Evolutionary conservation across 208 protist species (phyloP), one percentile per base, ranked within the genome.

Genomic region (Kentomonas sorsogonicus): DNA sequence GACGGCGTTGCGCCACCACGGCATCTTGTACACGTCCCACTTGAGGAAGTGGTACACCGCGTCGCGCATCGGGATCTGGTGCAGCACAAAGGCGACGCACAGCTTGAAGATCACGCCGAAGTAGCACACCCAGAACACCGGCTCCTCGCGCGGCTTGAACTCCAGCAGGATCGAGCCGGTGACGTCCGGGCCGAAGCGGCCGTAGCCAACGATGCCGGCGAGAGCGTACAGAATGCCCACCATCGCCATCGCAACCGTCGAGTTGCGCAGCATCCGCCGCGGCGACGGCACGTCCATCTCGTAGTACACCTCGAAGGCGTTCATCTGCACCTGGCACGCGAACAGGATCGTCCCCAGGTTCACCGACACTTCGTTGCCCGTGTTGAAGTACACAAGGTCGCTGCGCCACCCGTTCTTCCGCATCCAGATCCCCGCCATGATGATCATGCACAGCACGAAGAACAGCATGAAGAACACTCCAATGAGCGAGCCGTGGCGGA

Each of bases 191-290:
- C 78, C 81, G 66, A 91, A 94, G 54, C 79, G 68, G 18, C 55
- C 29, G 68, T 86, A 91, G 44, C 83, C 87, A 51, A 90, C 85
- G 13, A 91, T 36, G 22, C 83, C 84, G 23, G 78, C 70, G 26
- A 87, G 44, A n/a, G 79, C 51, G 70, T 94, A 91, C 1, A 94
- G 51, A 3, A 72, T 29, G 18, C 61, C 65, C 45, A 76, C 82
- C 34, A 74, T 27, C n/a, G 41, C 16, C 54, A 78, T 73, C 1
- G 66, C 74, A 0, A 82, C 20, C 11, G 47, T 54, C 22, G 48
- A 59, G 41, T 76, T 68, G 11, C 66, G 66, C 29, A 72, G 41
- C 74, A 88, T 88, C 15, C 69, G 64, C 16, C 52, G 47, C 3
- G 72, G 57, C 0, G 79, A 69, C 16, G 60, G 72, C 5, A 68